Evolutionary conservation across 257 asterid species (phyloP), one percentile per base, ranked within the genome.

Genomic region (Lantana camara): DNA sequence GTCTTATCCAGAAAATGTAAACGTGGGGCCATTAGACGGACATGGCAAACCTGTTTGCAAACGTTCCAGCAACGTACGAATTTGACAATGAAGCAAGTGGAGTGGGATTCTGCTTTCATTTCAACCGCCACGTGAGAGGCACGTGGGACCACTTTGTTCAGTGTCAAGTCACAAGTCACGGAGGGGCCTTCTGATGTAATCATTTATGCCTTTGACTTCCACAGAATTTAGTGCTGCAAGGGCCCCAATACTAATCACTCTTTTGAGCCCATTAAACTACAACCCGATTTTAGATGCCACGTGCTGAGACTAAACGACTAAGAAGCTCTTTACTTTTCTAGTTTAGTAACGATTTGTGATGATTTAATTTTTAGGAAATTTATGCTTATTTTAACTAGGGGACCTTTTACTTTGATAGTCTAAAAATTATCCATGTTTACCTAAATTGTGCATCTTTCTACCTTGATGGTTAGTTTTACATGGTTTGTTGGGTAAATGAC

Each of bases 101-200:
- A 21, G 15, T 64, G 60, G 69, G 69, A 49, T 45, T 45, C 67
- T 45, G 15, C 68, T 23, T 7, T 23, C 56, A 34, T 5, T 37
- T 48, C 41, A 30, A 46, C 48, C 7, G 14, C 21, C 74, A 68
- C 53, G 68, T 68, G 74, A 53, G 41, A 11, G 38, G 57, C 71
- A 70, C 64, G 61, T 45, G 72, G 69, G 30, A 42, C 67, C 51
- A 14, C 22, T 24, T n/a, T 59, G 40, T 20, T 35, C 62, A 19
- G 57, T 55, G 22, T 60, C 60, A 14, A 11, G 50, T 59, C 63
- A 57, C 58, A n/a, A n/a, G n/a, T n/a, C n/a, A n/a, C n/a, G n/a
- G n/a, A n/a, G n/a, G n/a, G n/a, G n/a, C 58, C 34, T 37, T 65
- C 29, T 29, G 23, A 21, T 30, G 17, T 60, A 42, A 60, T 60